Evolutionary conservation across 1,284 basidiomycete genomes (phyloP).

Genomic region (Earliella scabrosa): DNA sequence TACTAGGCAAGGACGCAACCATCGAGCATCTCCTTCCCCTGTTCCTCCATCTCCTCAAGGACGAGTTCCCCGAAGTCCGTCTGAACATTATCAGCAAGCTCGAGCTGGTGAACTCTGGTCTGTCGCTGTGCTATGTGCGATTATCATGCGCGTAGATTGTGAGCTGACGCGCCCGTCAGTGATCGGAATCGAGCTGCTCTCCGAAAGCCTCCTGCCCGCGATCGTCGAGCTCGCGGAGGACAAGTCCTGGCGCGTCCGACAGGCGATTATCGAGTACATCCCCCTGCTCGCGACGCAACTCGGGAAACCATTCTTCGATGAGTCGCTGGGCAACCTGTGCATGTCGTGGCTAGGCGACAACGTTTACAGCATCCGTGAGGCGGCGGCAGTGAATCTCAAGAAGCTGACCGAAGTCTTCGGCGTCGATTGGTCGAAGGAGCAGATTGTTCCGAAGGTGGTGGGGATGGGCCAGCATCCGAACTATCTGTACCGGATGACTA

Average conservation of each 20-base stretch:
- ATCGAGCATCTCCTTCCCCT: conserved; percentile 97
- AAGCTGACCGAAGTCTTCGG: conserved; percentile 99
- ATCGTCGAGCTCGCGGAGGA: conserved; percentile 99
- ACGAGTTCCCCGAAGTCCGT: conserved; percentile 98
- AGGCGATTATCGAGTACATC: conserved; percentile 99
- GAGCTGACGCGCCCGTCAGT: conserved; percentile 52
- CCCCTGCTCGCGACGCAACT: conserved; percentile 95
- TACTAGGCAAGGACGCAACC: conserved; percentile 93
- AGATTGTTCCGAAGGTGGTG: conserved; percentile 97
- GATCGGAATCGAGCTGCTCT: conserved; percentile 95
- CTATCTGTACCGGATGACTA: conserved; percentile 99
- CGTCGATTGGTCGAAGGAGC: conserved; percentile 94
- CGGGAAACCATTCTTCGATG: conserved; percentile 97
- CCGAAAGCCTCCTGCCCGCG: conserved; percentile 95
- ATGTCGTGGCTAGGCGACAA: conserved; percentile 99
- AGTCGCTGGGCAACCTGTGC: conserved; percentile 95
- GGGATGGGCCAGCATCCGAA: conserved; percentile 98
- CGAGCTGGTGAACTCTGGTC: conserved; percentile 94
- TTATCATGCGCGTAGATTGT: background rate
- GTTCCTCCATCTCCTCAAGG: conserved; percentile 96
- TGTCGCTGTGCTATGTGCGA: conserved; percentile 30
- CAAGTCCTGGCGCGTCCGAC: conserved; percentile 99
- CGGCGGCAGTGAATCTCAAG: conserved; percentile 96
- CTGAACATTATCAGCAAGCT: conserved; percentile 99
- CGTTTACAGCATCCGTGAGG: conserved; percentile 97